Evolutionary conservation across 2,329 filamentous ascomycete genomes (phyloP).

Genomic region (Cladosporium oxysporum): DNA sequence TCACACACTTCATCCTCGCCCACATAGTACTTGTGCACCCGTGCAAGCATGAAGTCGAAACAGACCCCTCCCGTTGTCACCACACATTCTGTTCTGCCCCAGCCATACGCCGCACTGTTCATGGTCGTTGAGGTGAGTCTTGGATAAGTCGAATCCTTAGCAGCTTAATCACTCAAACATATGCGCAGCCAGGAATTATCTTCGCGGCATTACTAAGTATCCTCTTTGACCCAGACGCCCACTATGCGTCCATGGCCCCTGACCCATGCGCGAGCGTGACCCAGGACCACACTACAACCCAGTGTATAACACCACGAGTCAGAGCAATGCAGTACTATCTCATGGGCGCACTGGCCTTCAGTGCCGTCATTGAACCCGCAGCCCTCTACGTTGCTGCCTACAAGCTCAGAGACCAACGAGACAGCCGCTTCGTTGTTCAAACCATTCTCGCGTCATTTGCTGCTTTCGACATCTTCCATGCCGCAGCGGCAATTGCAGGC

Average conservation of each 20-base stretch:
- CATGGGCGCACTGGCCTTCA: constrained; percentile 12
- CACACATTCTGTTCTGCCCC: background rate
- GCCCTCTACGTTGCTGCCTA: constrained; percentile 1
- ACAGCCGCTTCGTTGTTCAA: background rate
- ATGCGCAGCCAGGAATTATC: background rate
- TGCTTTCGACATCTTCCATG: background rate
- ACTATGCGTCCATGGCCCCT: background rate
- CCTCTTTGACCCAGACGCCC: background rate
- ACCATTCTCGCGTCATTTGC: background rate
- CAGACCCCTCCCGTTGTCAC: background rate
- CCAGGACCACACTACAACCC: background rate
- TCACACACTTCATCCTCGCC: background rate
- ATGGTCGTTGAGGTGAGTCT: background rate
- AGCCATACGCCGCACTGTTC: background rate
- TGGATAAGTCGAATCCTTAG: too few species aligned
- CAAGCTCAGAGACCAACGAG: background rate
- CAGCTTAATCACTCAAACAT: background rate
- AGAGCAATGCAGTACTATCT: constrained; percentile 2
- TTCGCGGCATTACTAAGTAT: background rate
- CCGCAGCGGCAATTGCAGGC: background rate
- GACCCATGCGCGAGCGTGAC: background rate
- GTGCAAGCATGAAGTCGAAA: background rate
- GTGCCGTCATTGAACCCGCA: constrained; percentile 2
- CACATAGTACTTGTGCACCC: background rate
- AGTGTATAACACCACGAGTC: background rate